These are phyloP conservation scores for peach (Prunus persica) DNA, from an alignment of 306 rosid genomes.

Conservation along the genomic window Prunus_persica_NCBIv2 NC_034009.1:38390001-38390500, in stretches of 20 bases:
- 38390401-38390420: neutral
- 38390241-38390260: no score
- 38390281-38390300: no score
- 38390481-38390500: neutral
- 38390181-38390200: no score
- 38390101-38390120: neutral
- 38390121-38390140: neutral
- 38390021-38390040: conserved; percentile 30
- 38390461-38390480: neutral
- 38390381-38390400: neutral
- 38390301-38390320: no score
- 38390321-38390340: no score
- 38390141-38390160: neutral
- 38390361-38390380: neutral
- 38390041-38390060: conserved; percentile 39
- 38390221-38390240: no score
- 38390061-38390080: conserved; percentile 45
- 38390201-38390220: no score
- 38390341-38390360: no score
- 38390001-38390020: conserved; percentile 20
- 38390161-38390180: neutral
- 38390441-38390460: neutral
- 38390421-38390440: neutral
- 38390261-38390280: no score
- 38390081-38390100: neutral